Conservation (phyloP, 192 early-diverging fungal genomes). For the Coemansia sp. region DNA sequence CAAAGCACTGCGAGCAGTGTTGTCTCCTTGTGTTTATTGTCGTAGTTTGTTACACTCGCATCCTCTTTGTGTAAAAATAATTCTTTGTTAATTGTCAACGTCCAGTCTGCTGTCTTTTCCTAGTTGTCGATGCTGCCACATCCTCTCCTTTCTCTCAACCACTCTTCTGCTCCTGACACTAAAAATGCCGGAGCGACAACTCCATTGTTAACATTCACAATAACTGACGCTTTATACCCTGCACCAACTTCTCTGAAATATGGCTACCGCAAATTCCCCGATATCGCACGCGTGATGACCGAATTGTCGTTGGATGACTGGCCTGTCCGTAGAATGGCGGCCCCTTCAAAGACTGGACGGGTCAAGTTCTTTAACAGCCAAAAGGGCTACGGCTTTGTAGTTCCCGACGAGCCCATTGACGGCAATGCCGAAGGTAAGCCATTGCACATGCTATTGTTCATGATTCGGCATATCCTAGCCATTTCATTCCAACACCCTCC, state of each 20-base stretch:
- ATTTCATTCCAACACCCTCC: not conserved
- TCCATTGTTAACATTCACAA: not conserved
- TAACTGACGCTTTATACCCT: not conserved
- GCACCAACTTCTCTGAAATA: not conserved
- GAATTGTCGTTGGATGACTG: conserved; percentile 8
- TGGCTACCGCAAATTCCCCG: not conserved
- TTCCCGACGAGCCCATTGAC: conserved; percentile 66
- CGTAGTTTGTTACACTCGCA: not conserved
- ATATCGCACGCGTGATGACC: not conserved
- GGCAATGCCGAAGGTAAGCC: conserved; percentile 75
- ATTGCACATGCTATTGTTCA: not conserved
- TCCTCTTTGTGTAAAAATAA: not conserved
- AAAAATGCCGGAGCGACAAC: too few relatives aligned
- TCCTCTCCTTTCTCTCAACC: not conserved
- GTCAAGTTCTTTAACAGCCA: conserved; percentile 89
- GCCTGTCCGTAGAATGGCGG: conserved; percentile 29
- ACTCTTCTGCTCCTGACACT: not conserved
- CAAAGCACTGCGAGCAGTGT: not conserved
- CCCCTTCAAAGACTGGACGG: conserved; percentile 26
- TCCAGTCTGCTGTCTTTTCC: not conserved
- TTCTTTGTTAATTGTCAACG: not conserved
- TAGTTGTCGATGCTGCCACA: not conserved
- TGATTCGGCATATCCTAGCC: not conserved
- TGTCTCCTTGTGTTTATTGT: not conserved
- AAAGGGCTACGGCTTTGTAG: conserved; percentile 91